Evolutionary conservation across 768 basidiomycete genomes (phyloP).

Genomic region (Pisolithus albus): DNA sequence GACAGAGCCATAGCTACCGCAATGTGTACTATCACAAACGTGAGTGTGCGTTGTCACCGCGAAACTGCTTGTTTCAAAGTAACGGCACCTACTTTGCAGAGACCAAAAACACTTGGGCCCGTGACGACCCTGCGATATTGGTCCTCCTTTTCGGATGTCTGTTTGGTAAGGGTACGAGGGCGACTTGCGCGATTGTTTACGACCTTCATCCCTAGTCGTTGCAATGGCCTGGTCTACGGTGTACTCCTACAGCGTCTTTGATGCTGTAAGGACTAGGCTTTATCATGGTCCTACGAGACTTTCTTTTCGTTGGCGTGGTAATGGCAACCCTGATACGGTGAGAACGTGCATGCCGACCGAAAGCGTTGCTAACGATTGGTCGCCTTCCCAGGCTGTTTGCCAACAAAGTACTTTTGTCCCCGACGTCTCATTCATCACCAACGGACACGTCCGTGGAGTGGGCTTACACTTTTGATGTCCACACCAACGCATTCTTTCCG

Average conservation of each 20-base stretch:
- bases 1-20: slow-evolving; percentile 55
- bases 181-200: not conserved
- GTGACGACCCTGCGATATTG: slow-evolving; percentile 95
- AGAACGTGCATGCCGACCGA: slow-evolving; percentile 10
- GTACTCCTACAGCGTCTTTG: slow-evolving; percentile 56
- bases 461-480: slow-evolving; percentile 95
- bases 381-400: slow-evolving; percentile 49
- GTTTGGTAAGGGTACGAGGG: slow-evolving; percentile 39
- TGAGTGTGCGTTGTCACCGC: slow-evolving; percentile 31
- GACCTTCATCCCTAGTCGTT: slow-evolving; percentile 45
- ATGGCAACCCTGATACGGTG: slow-evolving; percentile 76
- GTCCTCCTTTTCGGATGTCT: slow-evolving; percentile 79
- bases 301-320: slow-evolving; percentile 69
- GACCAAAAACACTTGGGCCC: slow-evolving; percentile 97
- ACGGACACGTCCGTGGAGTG: slow-evolving; percentile 76
- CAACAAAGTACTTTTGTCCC: slow-evolving; percentile 63
- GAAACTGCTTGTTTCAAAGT: not conserved
- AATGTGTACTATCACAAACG: slow-evolving; percentile 99
- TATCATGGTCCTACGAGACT: slow-evolving; percentile 86
- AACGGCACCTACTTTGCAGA: slow-evolving; percentile 40
- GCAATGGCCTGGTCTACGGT: slow-evolving; percentile 83
- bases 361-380: slow-evolving; percentile 7
- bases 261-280: slow-evolving; percentile 60
- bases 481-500: slow-evolving; percentile 96
- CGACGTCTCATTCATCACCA: slow-evolving; percentile 64